Percentiles rank a stretch among this genome's conserved stretches.
phyloP scores from a whole-genome alignment of 441 rosid species.

The Brassica balearica region DNA sequence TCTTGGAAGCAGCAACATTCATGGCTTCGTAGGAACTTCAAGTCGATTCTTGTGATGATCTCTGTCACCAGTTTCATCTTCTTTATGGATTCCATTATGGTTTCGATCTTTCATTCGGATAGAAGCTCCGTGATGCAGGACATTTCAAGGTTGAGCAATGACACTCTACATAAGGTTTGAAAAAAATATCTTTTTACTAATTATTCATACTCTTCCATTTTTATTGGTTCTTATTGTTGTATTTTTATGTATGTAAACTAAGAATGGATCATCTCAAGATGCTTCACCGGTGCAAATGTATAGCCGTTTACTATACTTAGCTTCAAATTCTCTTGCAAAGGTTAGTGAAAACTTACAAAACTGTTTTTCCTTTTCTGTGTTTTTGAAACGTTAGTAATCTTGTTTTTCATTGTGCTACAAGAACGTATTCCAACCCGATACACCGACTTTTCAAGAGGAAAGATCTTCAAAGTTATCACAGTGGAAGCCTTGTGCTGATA shows the following conservation, averaged over 20 bases:
- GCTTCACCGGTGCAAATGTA: conserved; percentile 69
- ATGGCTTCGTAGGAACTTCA: conserved; percentile 61
- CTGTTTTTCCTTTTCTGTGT: not conserved
- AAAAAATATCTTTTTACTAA: not conserved
- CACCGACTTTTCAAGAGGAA: conserved; percentile 61
- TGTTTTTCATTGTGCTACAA: conserved; percentile 27
- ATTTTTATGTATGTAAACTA: conserved; percentile 41
- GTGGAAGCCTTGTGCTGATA: conserved; percentile 90
- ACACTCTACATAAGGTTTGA: conserved; percentile 54
- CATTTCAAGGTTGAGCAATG: conserved; percentile 48
- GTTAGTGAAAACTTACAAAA: conserved; percentile 46
- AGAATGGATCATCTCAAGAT: conserved; percentile 47
- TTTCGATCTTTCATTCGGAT: conserved; percentile 64
- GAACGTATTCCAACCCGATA: conserved; percentile 65
- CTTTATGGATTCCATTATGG: conserved; percentile 70
- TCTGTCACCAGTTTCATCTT: conserved; percentile 57
- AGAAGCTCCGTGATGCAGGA: conserved; percentile 39
- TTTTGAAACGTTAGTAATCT: conserved; percentile 4
- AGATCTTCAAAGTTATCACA: conserved; percentile 54
- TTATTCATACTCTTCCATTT: not conserved
- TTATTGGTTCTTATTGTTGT: conserved; percentile 9
- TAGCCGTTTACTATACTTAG: conserved; percentile 67
- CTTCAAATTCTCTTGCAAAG: conserved; percentile 70
- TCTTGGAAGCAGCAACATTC: conserved; percentile 55
- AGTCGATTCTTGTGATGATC: conserved; percentile 57